These are phyloP conservation scores for Penicillium fimorum DNA, from an alignment of 495 filamentous ascomycete species.

Conservation along the genomic window DNA sequence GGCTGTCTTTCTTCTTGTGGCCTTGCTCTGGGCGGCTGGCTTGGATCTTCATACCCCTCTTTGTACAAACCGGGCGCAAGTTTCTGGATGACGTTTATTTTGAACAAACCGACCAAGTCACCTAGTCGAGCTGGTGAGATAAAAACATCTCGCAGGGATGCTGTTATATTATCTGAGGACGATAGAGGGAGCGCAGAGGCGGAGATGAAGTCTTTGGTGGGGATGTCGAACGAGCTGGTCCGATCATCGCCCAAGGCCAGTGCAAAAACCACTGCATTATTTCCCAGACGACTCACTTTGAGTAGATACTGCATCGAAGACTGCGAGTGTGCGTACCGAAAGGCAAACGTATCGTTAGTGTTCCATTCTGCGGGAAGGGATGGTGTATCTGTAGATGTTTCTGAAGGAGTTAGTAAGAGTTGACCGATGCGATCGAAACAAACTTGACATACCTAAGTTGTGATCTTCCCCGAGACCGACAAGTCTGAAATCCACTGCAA, in stretches of 20 bases:
- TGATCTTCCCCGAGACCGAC: conserved; percentile 81
- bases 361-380: conserved; percentile 82
- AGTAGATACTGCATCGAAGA: conserved; percentile 83
- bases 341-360: conserved; percentile 62
- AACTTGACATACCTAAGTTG: conserved; percentile 51
- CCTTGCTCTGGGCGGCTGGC: conserved; percentile 24
- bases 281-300: conserved; percentile 76
- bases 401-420: conserved; percentile 32
- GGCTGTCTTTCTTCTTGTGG: conserved; percentile 35
- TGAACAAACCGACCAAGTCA: conserved; percentile 67
- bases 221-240: conserved; percentile 73
- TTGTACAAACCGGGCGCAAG: conserved; percentile 72
- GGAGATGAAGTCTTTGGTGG: conserved; percentile 73
- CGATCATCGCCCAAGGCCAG: conserved; percentile 77
- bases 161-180: conserved; percentile 34
- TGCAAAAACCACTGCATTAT: conserved; percentile 78
- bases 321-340: conserved; percentile 88
- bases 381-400: conserved; percentile 46
- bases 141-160: conserved; percentile 65
- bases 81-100: conserved; percentile 75
- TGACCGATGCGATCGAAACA: background rate
- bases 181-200: conserved; percentile 56
- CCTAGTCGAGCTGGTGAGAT: conserved; percentile 64
- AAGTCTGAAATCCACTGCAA: conserved; percentile 75
- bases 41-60: conserved; percentile 67